phyloP scores from a whole-genome alignment of 495 filamentous ascomycete species.

The Achaetomiella virescens region DNA sequence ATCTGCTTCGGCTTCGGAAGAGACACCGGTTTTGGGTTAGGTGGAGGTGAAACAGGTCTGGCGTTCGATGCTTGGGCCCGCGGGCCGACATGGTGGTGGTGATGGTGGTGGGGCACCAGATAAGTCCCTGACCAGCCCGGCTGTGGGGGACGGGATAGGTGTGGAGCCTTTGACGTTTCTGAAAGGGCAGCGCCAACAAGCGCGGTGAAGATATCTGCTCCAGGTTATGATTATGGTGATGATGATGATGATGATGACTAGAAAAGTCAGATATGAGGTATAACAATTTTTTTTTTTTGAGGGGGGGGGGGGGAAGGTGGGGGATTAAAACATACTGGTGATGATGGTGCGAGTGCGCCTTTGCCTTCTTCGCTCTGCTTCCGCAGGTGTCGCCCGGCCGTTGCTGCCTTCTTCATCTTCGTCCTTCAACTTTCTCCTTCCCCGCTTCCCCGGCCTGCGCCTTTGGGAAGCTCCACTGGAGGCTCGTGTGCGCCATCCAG shows the following conservation, averaged over 20 bases:
- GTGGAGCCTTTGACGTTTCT: constrained; percentile 42
- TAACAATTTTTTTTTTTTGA: too few relatives aligned
- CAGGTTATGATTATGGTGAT: constrained; percentile 64
- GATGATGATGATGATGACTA: constrained; percentile 71
- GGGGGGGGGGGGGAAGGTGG: background rate
- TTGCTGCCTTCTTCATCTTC: constrained; percentile 59
- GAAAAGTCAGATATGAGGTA: constrained; percentile 17
- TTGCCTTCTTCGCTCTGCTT: constrained; percentile 50
- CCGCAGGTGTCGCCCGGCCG: constrained; percentile 47
- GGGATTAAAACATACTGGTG: constrained; percentile 50
- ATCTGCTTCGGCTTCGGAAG: constrained; percentile 57
- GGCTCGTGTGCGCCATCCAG: constrained; percentile 35
- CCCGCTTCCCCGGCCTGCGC: constrained; percentile 48
- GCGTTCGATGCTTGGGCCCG: constrained; percentile 23
- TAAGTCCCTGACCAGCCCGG: constrained; percentile 40
- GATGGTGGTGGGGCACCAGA: constrained; percentile 31
- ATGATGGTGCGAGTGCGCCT: constrained; percentile 59
- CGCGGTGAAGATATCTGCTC: constrained; percentile 51
- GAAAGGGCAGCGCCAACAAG: constrained; percentile 35
- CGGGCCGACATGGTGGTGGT: constrained; percentile 31
- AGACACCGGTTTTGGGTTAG: constrained; percentile 33
- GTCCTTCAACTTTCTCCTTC: constrained; percentile 53
- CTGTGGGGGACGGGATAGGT: constrained; percentile 52
- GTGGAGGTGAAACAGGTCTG: constrained; percentile 34
- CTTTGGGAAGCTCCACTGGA: constrained; percentile 19